These are phyloP conservation scores for Globisporangium echinulatum DNA, from an alignment of 352 stramenopile species.

Conservation along the genomic window DNA sequence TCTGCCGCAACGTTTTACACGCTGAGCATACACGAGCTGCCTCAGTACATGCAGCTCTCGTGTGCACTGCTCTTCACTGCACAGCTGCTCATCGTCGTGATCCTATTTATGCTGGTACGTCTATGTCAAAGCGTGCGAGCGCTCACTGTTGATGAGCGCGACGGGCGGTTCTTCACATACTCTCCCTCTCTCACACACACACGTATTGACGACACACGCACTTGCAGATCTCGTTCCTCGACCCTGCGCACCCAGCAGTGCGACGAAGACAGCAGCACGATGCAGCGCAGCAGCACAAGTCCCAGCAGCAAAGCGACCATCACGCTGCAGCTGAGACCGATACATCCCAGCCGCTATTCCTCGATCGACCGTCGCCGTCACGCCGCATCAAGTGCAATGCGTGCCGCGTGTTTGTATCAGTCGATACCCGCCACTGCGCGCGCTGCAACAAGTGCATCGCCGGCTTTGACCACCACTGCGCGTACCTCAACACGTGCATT, in stretches of 20 bases:
- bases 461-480: slow-evolving; percentile 94
- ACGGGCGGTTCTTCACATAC: background rate
- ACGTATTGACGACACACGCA: background rate
- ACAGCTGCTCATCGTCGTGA: slow-evolving; percentile 27
- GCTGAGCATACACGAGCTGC: slow-evolving; percentile 39
- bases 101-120: slow-evolving; percentile 16
- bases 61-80: slow-evolving; percentile 35
- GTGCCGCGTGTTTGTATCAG: slow-evolving; percentile 36
- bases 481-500: slow-evolving; percentile 94
- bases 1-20: slow-evolving; percentile 37
- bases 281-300: background rate
- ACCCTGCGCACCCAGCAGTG: slow-evolving; percentile 32
- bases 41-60: slow-evolving; percentile 22
- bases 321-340: too few relatives aligned
- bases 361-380: slow-evolving; percentile 1
- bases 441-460: slow-evolving; percentile 93
- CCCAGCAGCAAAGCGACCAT: background rate
- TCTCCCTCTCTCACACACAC: background rate
- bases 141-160: slow-evolving; percentile 10
- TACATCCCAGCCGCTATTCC: background rate
- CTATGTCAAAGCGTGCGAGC: slow-evolving; percentile 14
- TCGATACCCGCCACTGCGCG: slow-evolving; percentile 78
- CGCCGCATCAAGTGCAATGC: slow-evolving; percentile 22
- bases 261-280: slow-evolving; percentile 6
- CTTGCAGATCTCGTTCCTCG: slow-evolving; percentile 44